A percentile compares a stretch with the other conserved stretches of the same genome.
These are phyloP conservation scores for Talaromyces adpressus DNA, from an alignment of 495 filamentous ascomycete genomes.

Conservation along the genomic window DNA sequence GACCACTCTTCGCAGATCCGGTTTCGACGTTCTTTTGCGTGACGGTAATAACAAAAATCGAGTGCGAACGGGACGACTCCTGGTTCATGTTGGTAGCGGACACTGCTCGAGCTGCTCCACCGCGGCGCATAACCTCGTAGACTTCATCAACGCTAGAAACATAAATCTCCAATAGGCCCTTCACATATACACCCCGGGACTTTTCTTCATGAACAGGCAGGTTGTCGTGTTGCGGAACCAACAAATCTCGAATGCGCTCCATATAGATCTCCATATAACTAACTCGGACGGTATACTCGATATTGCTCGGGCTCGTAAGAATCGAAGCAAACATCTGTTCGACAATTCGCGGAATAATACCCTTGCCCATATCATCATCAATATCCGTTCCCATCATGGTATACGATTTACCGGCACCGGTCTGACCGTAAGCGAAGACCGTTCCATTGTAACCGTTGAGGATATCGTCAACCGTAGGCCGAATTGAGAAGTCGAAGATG, in stretches of 20 bases:
- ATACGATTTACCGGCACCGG: constrained; percentile 96
- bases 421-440: constrained; percentile 98
- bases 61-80: constrained; percentile 96
- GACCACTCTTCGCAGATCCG: constrained; percentile 91
- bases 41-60: constrained; percentile 95
- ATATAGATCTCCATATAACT: constrained; percentile 99
- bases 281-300: constrained; percentile 95
- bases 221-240: constrained; percentile 91
- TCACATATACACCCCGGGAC: constrained; percentile 92
- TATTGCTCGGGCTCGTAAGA: constrained; percentile 79
- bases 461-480: constrained; percentile 93
- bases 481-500: constrained; percentile 97
- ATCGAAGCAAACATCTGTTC: constrained; percentile 98
- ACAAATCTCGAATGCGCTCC: constrained; percentile 92
- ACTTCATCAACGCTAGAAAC: constrained; percentile 94
- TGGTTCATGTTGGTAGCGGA: constrained; percentile 99
- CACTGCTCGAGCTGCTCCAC: constrained; percentile 82
- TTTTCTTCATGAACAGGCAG: constrained; percentile 96
- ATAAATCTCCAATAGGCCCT: constrained; percentile 90
- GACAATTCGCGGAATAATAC: constrained; percentile 94
- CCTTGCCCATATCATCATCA: constrained; percentile 80
- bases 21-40: constrained; percentile 98
- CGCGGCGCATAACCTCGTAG: constrained; percentile 93
- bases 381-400: constrained; percentile 99
- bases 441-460: constrained; percentile 99